Evolutionary conservation across 2,329 filamentous ascomycete genomes (phyloP).

Genomic region (Pestalotiopsis sp.): DNA sequence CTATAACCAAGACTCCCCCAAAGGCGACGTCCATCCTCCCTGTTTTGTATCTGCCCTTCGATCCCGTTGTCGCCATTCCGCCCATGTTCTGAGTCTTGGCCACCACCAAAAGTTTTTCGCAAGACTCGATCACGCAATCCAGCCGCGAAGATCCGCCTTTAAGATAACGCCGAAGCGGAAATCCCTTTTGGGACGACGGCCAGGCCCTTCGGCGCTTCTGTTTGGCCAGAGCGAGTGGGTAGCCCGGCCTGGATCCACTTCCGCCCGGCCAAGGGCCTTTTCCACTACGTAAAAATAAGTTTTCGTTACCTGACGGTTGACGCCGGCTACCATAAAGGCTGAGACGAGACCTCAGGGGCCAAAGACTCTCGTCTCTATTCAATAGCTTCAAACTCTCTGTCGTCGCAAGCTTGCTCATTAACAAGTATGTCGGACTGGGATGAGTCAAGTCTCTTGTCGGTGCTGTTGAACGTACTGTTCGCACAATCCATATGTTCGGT

Average conservation of each 20-base stretch:
- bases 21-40: background rate
- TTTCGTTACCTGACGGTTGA: background rate
- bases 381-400: background rate
- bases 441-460: background rate
- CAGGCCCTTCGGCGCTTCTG: background rate
- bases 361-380: background rate
- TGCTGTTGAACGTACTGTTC: background rate
- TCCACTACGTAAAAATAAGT: background rate
- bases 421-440: background rate
- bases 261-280: background rate
- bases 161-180: constrained; percentile 1
- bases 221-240: constrained; percentile 3
- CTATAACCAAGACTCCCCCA: background rate
- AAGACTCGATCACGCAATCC: constrained; percentile 6
- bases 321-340: background rate
- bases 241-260: background rate
- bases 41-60: background rate
- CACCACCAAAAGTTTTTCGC: constrained; percentile 3
- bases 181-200: constrained; percentile 1
- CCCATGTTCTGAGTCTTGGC: background rate
- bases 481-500: background rate
- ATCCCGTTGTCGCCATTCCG: background rate
- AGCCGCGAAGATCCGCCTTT: background rate
- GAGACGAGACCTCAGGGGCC: background rate
- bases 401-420: background rate